A percentile compares a stretch with the other conserved stretches of the same genome.
These are phyloP conservation scores for Tilletia setariae DNA, from an alignment of 1,284 basidiomycete genomes.

Conservation along the genomic window DNA sequence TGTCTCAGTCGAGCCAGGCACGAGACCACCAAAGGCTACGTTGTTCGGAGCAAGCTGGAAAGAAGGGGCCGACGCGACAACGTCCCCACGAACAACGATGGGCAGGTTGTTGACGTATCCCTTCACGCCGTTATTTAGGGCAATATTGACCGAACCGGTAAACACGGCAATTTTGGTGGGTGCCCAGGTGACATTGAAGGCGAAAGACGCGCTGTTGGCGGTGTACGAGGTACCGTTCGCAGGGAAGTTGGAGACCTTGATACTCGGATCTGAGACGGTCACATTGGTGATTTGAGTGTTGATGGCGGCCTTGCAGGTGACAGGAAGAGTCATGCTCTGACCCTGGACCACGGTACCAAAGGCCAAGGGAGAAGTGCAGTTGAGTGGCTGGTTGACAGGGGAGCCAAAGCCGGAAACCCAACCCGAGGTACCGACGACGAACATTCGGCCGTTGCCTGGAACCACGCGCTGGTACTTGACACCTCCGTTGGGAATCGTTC, in stretches of 20 bases:
- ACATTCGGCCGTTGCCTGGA: constrained; percentile 22
- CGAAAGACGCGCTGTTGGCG: background rate
- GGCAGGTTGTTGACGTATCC: constrained; percentile 19
- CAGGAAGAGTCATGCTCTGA: constrained; percentile 2
- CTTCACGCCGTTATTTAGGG: background rate
- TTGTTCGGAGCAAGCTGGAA: constrained; percentile 21
- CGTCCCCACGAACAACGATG: constrained; percentile 18
- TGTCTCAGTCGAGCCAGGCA: constrained; percentile 18
- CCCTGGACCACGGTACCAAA: constrained; percentile 18
- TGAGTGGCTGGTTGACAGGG: constrained; percentile 24
- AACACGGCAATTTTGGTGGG: constrained; percentile 12
- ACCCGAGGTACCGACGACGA: constrained; percentile 12
- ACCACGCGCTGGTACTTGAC: constrained; percentile 20
- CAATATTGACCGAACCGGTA: constrained; percentile 15
- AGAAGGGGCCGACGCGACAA: background rate
- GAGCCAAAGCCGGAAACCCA: constrained; percentile 16
- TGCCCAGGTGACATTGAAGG: constrained; percentile 22
- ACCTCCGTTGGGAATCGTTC: constrained; percentile 6
- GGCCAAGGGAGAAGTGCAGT: constrained; percentile 17
- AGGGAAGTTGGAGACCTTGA: constrained; percentile 2
- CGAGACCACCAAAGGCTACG: constrained; percentile 21
- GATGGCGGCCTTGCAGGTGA: constrained; percentile 17
- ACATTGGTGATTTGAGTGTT: constrained; percentile 12
- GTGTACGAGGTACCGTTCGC: constrained; percentile 1
- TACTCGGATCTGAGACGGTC: background rate